Conservation (phyloP, 495 filamentous ascomycete species). For the Aspergillus olivimuriae region DNA sequence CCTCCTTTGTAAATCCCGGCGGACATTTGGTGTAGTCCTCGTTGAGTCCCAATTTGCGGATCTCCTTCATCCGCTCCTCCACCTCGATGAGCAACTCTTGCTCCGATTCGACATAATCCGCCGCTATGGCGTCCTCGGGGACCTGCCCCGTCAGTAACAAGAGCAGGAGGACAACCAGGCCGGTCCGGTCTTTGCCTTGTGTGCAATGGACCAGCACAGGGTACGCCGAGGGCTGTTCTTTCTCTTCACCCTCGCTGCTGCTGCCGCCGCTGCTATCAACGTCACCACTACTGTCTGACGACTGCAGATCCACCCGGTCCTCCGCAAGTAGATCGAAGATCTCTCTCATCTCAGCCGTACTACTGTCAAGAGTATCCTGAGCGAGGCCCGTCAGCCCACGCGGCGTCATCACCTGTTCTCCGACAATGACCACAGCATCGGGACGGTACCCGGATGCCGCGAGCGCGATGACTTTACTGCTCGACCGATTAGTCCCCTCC, state of each 20-base stretch:
- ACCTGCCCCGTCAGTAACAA: slow-evolving; percentile 53
- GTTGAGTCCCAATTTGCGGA: slow-evolving; percentile 58
- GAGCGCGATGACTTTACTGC: slow-evolving; percentile 53
- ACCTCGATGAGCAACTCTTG: slow-evolving; percentile 54
- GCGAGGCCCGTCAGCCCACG: slow-evolving; percentile 62
- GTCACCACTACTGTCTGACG: not conserved
- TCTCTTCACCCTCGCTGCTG: not conserved
- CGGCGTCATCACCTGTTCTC: slow-evolving; percentile 59
- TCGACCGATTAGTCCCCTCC: no score
- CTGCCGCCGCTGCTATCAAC: not conserved
- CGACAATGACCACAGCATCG: slow-evolving; percentile 61
- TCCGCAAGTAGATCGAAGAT: slow-evolving; percentile 46
- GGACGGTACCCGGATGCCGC: slow-evolving; percentile 59
- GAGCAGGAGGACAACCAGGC: slow-evolving; percentile 59
- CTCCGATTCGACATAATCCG: slow-evolving; percentile 64
- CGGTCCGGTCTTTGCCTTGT: slow-evolving; percentile 84
- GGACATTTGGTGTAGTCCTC: slow-evolving; percentile 63
- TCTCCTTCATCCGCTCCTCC: slow-evolving; percentile 59
- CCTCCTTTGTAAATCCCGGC: slow-evolving; percentile 43
- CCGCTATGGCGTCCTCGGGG: slow-evolving; percentile 46
- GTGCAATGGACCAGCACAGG: slow-evolving; percentile 74
- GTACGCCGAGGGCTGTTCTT: slow-evolving; percentile 27
- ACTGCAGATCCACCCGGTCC: not conserved
- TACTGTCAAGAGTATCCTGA: slow-evolving; percentile 57
- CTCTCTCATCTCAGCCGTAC: slow-evolving; percentile 53